Evolutionary conservation across 129 eudicot species (phyloP), one percentile per base, ranked within the genome.

Genomic region (Pseudognaphalium luteoalbum): DNA sequence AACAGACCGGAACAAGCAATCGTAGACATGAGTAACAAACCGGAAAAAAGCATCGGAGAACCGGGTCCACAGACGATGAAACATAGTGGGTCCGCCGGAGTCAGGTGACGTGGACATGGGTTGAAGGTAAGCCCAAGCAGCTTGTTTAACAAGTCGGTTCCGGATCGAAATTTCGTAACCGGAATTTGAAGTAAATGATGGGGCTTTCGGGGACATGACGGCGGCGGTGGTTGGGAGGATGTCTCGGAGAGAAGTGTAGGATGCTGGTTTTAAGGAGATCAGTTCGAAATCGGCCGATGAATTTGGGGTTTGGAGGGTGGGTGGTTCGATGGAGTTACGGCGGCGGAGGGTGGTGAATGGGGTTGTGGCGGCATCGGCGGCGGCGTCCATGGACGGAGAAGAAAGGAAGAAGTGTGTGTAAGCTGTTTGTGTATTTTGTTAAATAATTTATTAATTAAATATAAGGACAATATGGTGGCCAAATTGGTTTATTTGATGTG

Each of bases 51-150:
- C 63, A 7, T 41, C 81, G 37, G 88, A 76, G 37, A 81, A 52
- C 33, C 81, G 59, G 63, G 35, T 50, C 82, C 88, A 87, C 7
- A 86, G 29, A 10, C 96, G 87, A 76, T 56, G 80, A 66, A 87
- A 61, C 52, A 91, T 59, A 76, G 71, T 73, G 25, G 75, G 44
- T 0, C 77, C 80, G 12, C 58, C 63, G 59, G 89, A 72, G 57
- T 81, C 83, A 0, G 91, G 78, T 1, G 88, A 71, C 35, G 86
- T 71, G 30, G 96, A 86, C 94, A 87, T 85, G 52, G 97, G 98
- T 81, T 81, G 92, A 41, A 93, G 90, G 83, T 93, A 93, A 0
- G 97, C 97, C 97, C 97, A 87, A n/a, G 97, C 97, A 5, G 98
- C 98, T 68, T 87, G 97, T 86, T 93, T 91, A 20, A 93, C 97